These are phyloP conservation scores for Colletotrichum ledebouriae DNA, from an alignment of 2,329 filamentous ascomycete species.

Conservation along the genomic window DNA sequence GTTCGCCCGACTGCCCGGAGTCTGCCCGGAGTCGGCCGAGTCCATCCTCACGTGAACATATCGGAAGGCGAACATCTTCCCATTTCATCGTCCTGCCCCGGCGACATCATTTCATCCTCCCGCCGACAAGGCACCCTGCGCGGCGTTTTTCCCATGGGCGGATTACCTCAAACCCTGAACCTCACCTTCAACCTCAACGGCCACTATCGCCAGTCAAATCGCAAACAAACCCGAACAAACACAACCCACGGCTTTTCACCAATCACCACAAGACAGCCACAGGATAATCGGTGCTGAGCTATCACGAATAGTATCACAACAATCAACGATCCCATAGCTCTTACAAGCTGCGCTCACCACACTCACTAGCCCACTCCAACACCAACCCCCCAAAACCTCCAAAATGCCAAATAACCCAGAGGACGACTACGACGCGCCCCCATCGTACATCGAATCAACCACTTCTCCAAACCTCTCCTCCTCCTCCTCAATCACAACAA, in stretches of 20 bases:
- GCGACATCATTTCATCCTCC: neutral
- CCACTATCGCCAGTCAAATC: neutral
- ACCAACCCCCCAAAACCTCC: neutral
- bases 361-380: too few species aligned
- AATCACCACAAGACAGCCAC: too few species aligned
- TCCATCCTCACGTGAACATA: conserved; percentile 4
- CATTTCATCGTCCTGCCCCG: neutral
- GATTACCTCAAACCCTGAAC: neutral
- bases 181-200: neutral
- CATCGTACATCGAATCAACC: conserved; percentile 32
- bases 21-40: conserved; percentile 4
- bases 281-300: too few species aligned
- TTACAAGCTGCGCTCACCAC: too few species aligned
- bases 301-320: too few species aligned
- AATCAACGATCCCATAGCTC: too few species aligned
- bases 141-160: neutral
- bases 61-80: neutral
- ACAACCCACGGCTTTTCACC: too few species aligned
- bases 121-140: neutral
- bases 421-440: conserved; percentile 42
- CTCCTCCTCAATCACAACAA: conserved; percentile 32
- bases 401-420: conserved; percentile 40
- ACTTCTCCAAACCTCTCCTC: conserved; percentile 43
- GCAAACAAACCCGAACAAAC: too few species aligned
- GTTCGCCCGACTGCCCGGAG: neutral